Evolutionary conservation across 2,329 filamentous ascomycete species (phyloP), one percentile per base, ranked within the genome.

Genomic region (Cladophialophora exuberans): DNA sequence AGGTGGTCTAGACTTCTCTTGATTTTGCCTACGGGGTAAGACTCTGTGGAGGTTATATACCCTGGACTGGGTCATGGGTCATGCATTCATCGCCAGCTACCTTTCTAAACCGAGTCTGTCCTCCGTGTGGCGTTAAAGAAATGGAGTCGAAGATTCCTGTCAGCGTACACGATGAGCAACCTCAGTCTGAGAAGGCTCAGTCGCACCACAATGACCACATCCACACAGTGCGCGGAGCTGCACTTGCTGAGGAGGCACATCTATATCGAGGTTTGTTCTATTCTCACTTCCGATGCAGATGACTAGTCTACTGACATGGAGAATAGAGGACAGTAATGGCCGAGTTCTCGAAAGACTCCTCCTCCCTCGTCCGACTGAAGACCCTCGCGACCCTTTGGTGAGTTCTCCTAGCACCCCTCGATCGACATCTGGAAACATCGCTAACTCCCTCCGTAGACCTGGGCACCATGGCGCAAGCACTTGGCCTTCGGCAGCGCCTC

Each of bases 401-500:
- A 13, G 13, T 31, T 13, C 28, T 23, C 30, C n/a, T n/a, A n/a
- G n/a, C n/a, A n/a, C n/a, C n/a, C n/a, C n/a, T n/a, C n/a, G n/a
- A n/a, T n/a, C n/a, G n/a, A n/a, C n/a, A n/a, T n/a, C n/a, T n/a
- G n/a, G n/a, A n/a, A n/a, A n/a, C n/a, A n/a, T n/a, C n/a, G 6
- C 33, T n/a, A 10, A 17, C 28, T 31, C 18, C 25, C 7, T 28
- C n/a, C n/a, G 13, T 17, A 51, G 47, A 31, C 17, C n/a, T 52
- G 49, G 49, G 33, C 15, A 25, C 38, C 7, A 13, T 52, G 38
- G 49, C 35, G 49, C 30, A 52, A 52, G 30, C 13, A 30, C 18
- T 26, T 52, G 20, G 49, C 39, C 20, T 26, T 52, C 35, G 6
- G 31, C 6, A 6, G 25, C 25, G 39, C 20, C 6, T 44, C 35